Evolutionary conservation across 768 basidiomycete species (phyloP).

Genomic region (Rhodotorula kratochvilovae): DNA sequence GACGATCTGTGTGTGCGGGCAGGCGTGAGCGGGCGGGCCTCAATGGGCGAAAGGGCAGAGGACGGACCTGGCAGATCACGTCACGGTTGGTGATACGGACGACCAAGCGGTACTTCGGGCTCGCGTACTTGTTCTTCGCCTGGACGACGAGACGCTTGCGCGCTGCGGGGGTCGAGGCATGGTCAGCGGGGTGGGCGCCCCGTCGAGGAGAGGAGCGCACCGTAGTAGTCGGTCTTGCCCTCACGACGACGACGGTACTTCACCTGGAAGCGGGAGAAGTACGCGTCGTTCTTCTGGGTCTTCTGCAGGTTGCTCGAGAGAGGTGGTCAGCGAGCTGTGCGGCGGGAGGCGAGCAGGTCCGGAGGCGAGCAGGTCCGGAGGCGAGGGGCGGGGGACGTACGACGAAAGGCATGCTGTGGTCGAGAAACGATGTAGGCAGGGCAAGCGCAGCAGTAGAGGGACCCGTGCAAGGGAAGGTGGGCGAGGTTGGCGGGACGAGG

Average conservation of each 20-base stretch:
- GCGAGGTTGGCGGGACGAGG: too few relatives aligned
- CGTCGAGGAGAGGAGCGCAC: neutral
- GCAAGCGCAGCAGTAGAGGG: too few relatives aligned
- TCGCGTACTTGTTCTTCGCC: constrained; percentile 87
- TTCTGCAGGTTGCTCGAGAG: neutral
- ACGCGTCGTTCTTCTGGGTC: constrained; percentile 51
- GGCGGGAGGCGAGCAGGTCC: too few relatives aligned
- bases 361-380: too few relatives aligned
- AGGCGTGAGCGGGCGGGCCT: constrained; percentile 18
- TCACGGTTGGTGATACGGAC: constrained; percentile 98
- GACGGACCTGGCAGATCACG: constrained; percentile 67
- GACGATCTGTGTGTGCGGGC: constrained; percentile 55
- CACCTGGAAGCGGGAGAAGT: constrained; percentile 64
- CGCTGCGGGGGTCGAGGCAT: constrained; percentile 51
- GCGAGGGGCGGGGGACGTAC: neutral
- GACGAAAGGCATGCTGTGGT: neutral
- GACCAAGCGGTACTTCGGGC: constrained; percentile 95
- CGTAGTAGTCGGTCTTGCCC: constrained; percentile 98
- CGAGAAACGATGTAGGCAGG: too few relatives aligned
- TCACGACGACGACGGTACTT: constrained; percentile 90
- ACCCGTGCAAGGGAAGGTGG: too few relatives aligned
- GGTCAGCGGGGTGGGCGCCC: neutral
- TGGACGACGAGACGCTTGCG: constrained; percentile 94
- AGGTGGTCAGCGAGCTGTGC: neutral
- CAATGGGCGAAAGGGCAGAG: neutral